Evolutionary conservation across 306 rosid species (phyloP), one percentile per base, ranked within the genome.

Genomic region (Malus asiatica): DNA sequence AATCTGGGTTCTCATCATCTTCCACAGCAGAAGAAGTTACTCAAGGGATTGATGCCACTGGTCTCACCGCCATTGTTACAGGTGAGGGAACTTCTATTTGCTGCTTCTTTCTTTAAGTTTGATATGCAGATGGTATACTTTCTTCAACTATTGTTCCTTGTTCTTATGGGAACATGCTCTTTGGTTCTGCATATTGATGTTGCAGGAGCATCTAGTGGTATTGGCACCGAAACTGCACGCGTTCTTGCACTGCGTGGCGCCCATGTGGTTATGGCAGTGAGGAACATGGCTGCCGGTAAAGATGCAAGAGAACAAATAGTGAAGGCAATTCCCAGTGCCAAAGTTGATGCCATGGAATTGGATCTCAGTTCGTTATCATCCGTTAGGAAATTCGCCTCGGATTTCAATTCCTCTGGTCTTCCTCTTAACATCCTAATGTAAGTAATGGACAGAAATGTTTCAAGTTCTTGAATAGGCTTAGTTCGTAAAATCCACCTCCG

Each of bases 211-310:
- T 86, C 93, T 11, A 84, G 89, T 83, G 98, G 98, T 5, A 94
- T 90, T 80, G 97, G 97, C 22, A 80, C 73, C 27, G 98, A 94
- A 84, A 90, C 96, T 23, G 51, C 94, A 4, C 79, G 95, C 35
- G 97, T 91, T 79, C 97, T 94, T 60, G 98, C 96, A 30, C 67
- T 90, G 86, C 95, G 88, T 44, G 98, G 98, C 57, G 96, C 83
- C 48, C 97, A 85, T 64, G 98, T 95, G 60, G 74, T 94, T 33
- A 91, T 90, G 95, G 96, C 74, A 1, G 93, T 90, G 25, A 87
- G 97, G 74, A 90, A 90, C 66, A 14, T 87, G 82, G 80, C 27
- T 61, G 91, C 95, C 59, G 96, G 80, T 48, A 69, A 79, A 68
- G 68, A 76, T 57, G 85, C 84, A 60, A 84, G 76, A 80, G 90